Conservation (phyloP, 768 basidiomycete genomes). For the Heimioporus sp. region DNA sequence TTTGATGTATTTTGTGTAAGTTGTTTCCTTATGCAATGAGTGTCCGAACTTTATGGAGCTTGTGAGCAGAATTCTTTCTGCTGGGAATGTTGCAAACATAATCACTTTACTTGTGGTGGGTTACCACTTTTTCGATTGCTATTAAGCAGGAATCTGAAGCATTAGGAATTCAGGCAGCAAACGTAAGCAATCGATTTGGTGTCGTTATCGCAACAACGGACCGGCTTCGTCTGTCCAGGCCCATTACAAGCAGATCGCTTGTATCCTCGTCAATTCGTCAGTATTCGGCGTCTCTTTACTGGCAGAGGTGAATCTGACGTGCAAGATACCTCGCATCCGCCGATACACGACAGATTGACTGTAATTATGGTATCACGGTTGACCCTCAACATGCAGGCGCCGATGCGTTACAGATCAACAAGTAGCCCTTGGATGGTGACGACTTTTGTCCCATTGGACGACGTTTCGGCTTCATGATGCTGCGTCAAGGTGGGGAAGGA, state of each 20-base stretch:
- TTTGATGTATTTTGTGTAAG: slow-evolving; percentile 18
- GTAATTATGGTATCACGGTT: slow-evolving; percentile 15
- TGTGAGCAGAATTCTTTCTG: slow-evolving; percentile 12
- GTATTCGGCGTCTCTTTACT: background rate
- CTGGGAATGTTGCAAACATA: slow-evolving; percentile 9
- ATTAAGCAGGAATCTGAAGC: background rate
- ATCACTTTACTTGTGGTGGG: slow-evolving; percentile 8
- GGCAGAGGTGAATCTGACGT: background rate
- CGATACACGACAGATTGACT: slow-evolving; percentile 5
- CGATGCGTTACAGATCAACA: background rate
- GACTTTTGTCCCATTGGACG: slow-evolving; percentile 1
- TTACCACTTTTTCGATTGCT: background rate
- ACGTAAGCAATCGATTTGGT: slow-evolving; percentile 1
- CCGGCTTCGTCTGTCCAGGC: background rate
- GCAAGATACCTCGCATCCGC: background rate
- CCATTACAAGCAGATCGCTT: background rate
- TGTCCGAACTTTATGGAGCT: background rate
- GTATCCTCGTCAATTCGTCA: background rate
- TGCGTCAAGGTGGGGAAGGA: background rate
- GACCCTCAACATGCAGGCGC: slow-evolving; percentile 16
- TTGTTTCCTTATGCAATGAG: background rate
- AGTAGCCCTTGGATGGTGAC: background rate
- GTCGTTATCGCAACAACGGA: background rate
- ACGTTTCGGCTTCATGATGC: background rate
- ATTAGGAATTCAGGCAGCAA: background rate